phyloP scores from a whole-genome alignment of 768 basidiomycete genomes.

The Xerocomellus amylosporus region DNA sequence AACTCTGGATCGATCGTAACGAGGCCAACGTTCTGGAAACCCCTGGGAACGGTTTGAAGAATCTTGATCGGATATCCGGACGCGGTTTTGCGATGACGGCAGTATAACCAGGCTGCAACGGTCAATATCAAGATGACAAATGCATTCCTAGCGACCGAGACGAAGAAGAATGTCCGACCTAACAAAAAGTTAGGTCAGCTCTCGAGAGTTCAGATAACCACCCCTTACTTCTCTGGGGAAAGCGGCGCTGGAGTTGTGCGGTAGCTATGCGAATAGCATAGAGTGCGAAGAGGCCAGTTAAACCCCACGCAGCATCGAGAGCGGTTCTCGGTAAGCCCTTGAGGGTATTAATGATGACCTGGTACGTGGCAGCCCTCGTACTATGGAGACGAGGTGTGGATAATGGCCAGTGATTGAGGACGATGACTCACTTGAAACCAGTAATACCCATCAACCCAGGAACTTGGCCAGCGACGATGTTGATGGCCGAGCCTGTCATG shows the following conservation, averaged over 20 bases:
- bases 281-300: conserved; percentile 67
- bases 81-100: conserved; percentile 53
- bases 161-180: conserved; percentile 76
- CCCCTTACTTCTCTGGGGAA: conserved; percentile 56
- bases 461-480: conserved; percentile 83
- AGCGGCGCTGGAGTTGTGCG: conserved; percentile 49
- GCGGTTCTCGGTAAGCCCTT: conserved; percentile 70
- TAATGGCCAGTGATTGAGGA: background rate
- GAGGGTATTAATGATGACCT: conserved; percentile 90
- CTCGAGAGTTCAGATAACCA: background rate
- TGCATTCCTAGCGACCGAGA: conserved; percentile 73
- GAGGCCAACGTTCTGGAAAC: conserved; percentile 59
- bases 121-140: conserved; percentile 89
- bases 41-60: conserved; percentile 78
- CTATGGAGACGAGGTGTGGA: conserved; percentile 37
- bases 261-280: conserved; percentile 66
- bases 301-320: conserved; percentile 88
- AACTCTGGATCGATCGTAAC: conserved; percentile 50
- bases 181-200: conserved; percentile 3
- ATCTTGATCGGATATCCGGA: conserved; percentile 83
- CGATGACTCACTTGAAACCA: conserved; percentile 68
- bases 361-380: conserved; percentile 80
- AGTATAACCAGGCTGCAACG: conserved; percentile 83
- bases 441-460: conserved; percentile 87
- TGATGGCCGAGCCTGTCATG: conserved; percentile 98